Evolutionary conservation across 495 filamentous ascomycete species (phyloP), one percentile per base, ranked within the genome.

Genomic region (Aspergillus asperescens): DNA sequence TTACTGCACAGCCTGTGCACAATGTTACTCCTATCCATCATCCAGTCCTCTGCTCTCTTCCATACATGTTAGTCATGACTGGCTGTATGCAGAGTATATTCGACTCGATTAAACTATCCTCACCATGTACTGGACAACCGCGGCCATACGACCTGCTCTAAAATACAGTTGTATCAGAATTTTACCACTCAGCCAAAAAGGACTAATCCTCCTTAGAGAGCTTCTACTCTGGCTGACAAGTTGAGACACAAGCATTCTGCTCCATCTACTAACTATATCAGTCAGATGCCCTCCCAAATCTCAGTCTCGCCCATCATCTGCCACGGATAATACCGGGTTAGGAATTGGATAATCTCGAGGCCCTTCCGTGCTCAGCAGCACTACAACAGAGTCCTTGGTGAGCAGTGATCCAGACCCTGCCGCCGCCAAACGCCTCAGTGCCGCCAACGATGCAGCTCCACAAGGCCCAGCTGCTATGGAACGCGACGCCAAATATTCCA

Each of bases 391-490:
- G 9, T 77, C 62, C 8, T 61, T 37, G 16, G 60, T 59, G 1
- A 84, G 57, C 3, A 69, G 53, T 5, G 74, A 47, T 2, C 23
- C 27, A 0, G 40, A 35, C 35, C 67, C 66, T 4, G 66, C 52
- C 4, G 55, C 47, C 41, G 61, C 63, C 15, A 81, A 37, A 19
- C 67, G 72, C 16, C 66, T 67, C 43, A 89, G 59, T 7, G 81
- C 84, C 42, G 79, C 81, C 27, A 87, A 52, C 0, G 80, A 66
- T 10, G 82, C 81, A 12, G 79, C 78, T 28, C 85, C 83, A 61
- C 85, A 88, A 8, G 85, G 85, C 0, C 84, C 84, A 28, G 73
- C 75, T n/a, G 61, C 42, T 6, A 86, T 62, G 0, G 72, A 75
- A 1, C 62, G 56, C 0, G 52, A 41, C 7, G 70, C 56, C 5